Percentiles rank a stretch among this genome's conserved stretches.
Conservation (phyloP, 805 yeast species). For the Barnettozyma californica region DNA sequence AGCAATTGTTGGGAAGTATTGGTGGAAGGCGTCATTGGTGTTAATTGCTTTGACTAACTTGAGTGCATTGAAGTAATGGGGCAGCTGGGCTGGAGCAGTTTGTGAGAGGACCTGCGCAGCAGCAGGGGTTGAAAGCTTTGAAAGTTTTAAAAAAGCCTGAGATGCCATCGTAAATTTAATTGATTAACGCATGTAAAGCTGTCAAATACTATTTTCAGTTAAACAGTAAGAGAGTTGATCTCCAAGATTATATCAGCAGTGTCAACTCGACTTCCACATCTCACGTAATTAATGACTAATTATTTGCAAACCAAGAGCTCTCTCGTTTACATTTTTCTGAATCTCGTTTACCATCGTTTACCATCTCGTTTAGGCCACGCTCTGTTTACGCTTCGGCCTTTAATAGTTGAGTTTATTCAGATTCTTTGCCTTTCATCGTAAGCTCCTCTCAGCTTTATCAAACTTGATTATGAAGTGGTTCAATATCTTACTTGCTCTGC, state of each 20-base stretch:
- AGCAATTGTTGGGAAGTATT: not conserved
- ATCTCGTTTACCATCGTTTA: not conserved
- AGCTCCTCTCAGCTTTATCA: too few relatives aligned
- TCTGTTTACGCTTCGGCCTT: not conserved
- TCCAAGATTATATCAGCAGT: not conserved
- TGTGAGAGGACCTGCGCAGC: not conserved
- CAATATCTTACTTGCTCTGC: not conserved
- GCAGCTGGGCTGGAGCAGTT: slow-evolving; percentile 1
- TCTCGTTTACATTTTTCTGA: too few relatives aligned
- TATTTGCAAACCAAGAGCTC: too few relatives aligned
- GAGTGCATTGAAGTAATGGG: slow-evolving; percentile 4
- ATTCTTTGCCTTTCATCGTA: not conserved
- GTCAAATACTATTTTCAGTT: not conserved
- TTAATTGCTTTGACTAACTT: slow-evolving; percentile 7
- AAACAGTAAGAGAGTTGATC: not conserved
- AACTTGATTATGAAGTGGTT: slow-evolving; percentile 2
- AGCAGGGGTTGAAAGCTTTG: not conserved
- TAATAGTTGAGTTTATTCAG: too few relatives aligned
- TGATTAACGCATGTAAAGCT: not conserved
- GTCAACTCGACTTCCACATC: too few relatives aligned
- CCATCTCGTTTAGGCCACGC: not conserved
- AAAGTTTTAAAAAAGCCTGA: slow-evolving; percentile 5
- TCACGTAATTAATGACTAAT: too few relatives aligned
- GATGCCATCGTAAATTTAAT: slow-evolving; percentile 3
- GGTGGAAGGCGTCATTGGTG: slow-evolving; percentile 6